These are phyloP conservation scores for Colletotrichum sp. DNA, from an alignment of 2,329 filamentous ascomycete genomes.

Conservation along the genomic window DNA sequence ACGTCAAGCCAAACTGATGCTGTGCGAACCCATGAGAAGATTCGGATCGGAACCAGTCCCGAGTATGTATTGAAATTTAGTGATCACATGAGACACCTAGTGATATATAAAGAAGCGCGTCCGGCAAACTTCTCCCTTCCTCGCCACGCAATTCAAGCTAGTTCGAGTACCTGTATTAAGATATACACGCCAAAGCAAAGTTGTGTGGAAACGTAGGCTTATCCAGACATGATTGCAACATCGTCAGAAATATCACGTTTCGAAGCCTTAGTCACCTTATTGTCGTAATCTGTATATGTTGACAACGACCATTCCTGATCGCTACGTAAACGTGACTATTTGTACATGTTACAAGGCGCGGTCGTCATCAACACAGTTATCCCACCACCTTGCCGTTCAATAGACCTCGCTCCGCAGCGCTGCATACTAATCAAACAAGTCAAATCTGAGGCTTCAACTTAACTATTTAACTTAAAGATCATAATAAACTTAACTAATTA, in stretches of 20 bases:
- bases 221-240: background rate
- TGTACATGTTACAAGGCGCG: background rate
- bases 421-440: too few relatives aligned
- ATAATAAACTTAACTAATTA: too few relatives aligned
- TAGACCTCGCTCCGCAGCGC: background rate
- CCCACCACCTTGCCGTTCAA: background rate
- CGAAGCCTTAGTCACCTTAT: background rate
- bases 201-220: too few relatives aligned
- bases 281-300: fast-evolving
- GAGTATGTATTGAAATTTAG: fast-evolving
- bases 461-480: too few relatives aligned
- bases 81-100: fast-evolving
- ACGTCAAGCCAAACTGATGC: too few relatives aligned
- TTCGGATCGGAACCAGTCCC: fast-evolving
- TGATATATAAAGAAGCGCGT: too few relatives aligned
- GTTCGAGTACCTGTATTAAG: too few relatives aligned
- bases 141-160: too few relatives aligned
- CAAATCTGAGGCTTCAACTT: too few relatives aligned
- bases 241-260: fast-evolving
- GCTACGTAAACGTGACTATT: background rate
- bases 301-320: background rate
- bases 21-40: fast-evolving
- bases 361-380: background rate
- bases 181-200: too few relatives aligned
- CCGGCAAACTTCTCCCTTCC: too few relatives aligned